These are phyloP conservation scores for Saposhnikovia divaricata DNA, from an alignment of 129 eudicot genomes.

Conservation along the genomic window DNA sequence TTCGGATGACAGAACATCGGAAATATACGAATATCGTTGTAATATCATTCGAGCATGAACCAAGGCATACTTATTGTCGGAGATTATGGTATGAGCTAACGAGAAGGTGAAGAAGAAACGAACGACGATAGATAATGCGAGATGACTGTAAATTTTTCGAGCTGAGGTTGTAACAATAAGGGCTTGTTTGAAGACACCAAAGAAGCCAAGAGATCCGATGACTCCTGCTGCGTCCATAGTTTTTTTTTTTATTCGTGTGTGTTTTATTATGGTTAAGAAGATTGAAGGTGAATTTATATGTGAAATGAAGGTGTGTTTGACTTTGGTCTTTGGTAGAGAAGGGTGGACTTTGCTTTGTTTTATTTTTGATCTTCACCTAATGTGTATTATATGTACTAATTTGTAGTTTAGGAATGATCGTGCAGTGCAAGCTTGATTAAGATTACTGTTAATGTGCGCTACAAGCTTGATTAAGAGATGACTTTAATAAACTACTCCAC, in stretches of 20 bases:
- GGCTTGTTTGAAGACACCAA: constrained; percentile 45
- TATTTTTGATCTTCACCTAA: too few species aligned
- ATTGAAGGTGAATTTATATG: not conserved
- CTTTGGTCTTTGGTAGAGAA: not conserved
- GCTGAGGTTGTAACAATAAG: constrained; percentile 19
- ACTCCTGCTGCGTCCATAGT: constrained; percentile 43
- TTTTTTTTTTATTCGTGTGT: not conserved
- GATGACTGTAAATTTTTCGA: constrained; percentile 23
- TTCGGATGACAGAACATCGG: constrained; percentile 25
- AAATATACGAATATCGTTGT: constrained; percentile 10
- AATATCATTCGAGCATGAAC: constrained; percentile 20
- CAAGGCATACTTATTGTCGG: constrained; percentile 22
- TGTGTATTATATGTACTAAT: too few species aligned
- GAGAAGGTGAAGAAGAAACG: constrained; percentile 42
- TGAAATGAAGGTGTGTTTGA: too few species aligned
- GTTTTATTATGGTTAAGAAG: not conserved
- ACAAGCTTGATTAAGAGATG: too few species aligned
- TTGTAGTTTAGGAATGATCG: not conserved
- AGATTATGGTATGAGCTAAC: constrained; percentile 30
- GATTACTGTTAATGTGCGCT: too few species aligned
- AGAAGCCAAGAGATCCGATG: constrained; percentile 37
- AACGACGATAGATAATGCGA: constrained; percentile 33
- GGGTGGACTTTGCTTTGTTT: not conserved
- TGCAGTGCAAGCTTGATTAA: not conserved
- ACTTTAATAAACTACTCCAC: too few species aligned